phyloP scores from a whole-genome alignment of 495 filamentous ascomycete species.

The Terfezia boudieri region DNA sequence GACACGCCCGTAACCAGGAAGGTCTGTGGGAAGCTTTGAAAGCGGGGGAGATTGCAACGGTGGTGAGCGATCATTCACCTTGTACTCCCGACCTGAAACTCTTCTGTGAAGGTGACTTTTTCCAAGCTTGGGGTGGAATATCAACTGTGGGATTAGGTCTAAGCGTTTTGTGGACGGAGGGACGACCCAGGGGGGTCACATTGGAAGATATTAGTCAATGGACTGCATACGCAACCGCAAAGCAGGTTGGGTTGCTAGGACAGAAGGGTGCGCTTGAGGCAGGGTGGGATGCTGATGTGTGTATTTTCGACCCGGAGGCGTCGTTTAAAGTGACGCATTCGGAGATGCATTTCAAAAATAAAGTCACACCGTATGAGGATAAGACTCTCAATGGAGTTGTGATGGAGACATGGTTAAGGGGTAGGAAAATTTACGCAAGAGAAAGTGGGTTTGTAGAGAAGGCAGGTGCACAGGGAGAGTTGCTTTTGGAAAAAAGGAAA shows the following conservation, averaged over 20 bases:
- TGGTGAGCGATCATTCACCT: slow-evolving; percentile 92
- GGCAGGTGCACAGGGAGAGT: slow-evolving; percentile 31
- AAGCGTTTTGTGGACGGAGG: slow-evolving; percentile 72
- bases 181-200: slow-evolving; percentile 28
- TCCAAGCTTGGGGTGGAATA: slow-evolving; percentile 89
- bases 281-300: slow-evolving; percentile 80
- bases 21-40: slow-evolving; percentile 67
- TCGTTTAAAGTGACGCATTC: slow-evolving; percentile 41
- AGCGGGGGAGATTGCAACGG: slow-evolving; percentile 57
- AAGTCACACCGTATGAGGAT: slow-evolving; percentile 82
- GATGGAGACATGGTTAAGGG: slow-evolving; percentile 74
- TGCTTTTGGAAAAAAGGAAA: slow-evolving; percentile 28
- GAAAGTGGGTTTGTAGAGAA: slow-evolving; percentile 38
- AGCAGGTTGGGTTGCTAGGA: slow-evolving; percentile 68
- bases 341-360: slow-evolving; percentile 85
- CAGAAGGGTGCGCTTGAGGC: slow-evolving; percentile 62
- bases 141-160: slow-evolving; percentile 82
- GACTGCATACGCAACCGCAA: slow-evolving; percentile 70
- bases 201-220: slow-evolving; percentile 60
- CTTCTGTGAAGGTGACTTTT: slow-evolving; percentile 62
- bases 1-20: slow-evolving; percentile 62
- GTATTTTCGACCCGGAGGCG: slow-evolving; percentile 70
- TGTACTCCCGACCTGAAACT: slow-evolving; percentile 90
- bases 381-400: slow-evolving; percentile 59
- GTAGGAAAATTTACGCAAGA: slow-evolving; percentile 44